Conservation (phyloP, 306 rosid genomes). For the Fragaria nilgerrensis region DNA sequence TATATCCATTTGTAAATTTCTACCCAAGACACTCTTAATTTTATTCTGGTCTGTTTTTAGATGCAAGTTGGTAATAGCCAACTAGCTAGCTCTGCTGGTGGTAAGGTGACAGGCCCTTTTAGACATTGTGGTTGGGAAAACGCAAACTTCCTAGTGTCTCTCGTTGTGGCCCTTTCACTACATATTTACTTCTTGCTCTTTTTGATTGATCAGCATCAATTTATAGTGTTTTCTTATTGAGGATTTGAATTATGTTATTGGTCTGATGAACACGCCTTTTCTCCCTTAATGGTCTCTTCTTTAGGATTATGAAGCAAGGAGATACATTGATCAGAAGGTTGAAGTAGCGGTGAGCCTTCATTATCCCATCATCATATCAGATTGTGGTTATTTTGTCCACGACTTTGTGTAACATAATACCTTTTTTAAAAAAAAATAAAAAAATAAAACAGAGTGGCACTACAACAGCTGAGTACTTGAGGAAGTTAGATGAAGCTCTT, state of each 20-base stretch:
- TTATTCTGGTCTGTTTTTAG: background rate
- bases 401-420: constrained; percentile 4
- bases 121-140: background rate
- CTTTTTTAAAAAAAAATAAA: background rate
- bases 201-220: background rate
- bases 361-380: constrained; percentile 23
- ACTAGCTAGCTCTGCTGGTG: background rate
- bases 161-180: background rate
- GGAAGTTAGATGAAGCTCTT: constrained; percentile 76
- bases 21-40: background rate
- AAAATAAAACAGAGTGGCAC: constrained; percentile 70
- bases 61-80: background rate
- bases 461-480: constrained; percentile 61
- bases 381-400: constrained; percentile 18
- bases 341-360: constrained; percentile 65
- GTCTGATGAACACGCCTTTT: background rate
- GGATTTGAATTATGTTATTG: background rate
- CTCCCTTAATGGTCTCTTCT: constrained; percentile 9
- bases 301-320: constrained; percentile 83
- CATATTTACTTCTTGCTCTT: background rate
- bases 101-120: background rate
- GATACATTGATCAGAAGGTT: constrained; percentile 76
- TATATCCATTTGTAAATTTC: constrained; percentile 79
- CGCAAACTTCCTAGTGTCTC: background rate
- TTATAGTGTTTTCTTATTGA: background rate